Evolutionary conservation across 495 filamentous ascomycete genomes (phyloP).

Genomic region (Talaromyces nanjingensis): DNA sequence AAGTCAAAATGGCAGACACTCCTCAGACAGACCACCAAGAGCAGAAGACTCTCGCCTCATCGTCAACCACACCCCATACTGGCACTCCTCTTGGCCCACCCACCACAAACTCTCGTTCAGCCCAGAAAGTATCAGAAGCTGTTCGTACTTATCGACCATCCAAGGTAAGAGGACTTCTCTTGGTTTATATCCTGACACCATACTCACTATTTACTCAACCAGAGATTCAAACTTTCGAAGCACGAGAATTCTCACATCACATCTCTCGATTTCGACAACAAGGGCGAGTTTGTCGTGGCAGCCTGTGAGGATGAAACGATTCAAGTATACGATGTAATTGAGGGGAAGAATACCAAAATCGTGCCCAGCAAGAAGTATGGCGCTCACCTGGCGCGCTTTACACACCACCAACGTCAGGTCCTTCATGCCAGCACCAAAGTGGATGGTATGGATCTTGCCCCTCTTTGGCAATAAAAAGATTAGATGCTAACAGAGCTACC

Average conservation of each 20-base stretch:
- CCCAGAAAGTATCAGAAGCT: conserved; percentile 39
- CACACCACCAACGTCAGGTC: conserved; percentile 77
- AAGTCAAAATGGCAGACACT: conserved; percentile 9
- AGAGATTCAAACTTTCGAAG: conserved; percentile 36
- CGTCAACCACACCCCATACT: conserved; percentile 7
- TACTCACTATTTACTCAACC: not conserved
- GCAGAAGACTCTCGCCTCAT: conserved; percentile 4
- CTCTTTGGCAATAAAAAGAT: not conserved
- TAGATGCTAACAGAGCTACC: not conserved
- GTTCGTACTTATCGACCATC: conserved; percentile 38
- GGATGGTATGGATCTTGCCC: conserved; percentile 44
- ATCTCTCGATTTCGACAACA: conserved; percentile 93
- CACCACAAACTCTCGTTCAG: conserved; percentile 22
- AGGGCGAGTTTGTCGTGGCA: conserved; percentile 80
- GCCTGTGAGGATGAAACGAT: conserved; percentile 88
- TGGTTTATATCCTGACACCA: not conserved
- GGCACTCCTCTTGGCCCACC: conserved; percentile 18
- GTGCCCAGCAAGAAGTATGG: conserved; percentile 91
- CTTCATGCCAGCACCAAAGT: conserved; percentile 94
- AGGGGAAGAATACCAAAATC: conserved; percentile 78
- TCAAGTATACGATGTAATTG: conserved; percentile 86
- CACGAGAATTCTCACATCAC: conserved; percentile 40
- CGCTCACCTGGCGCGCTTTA: conserved; percentile 87
- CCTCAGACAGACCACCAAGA: conserved; percentile 8
- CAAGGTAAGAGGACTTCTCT: conserved; percentile 30